These are phyloP conservation scores for Penicillium sp. DNA, from an alignment of 2,329 filamentous ascomycete species.

Conservation along the genomic window DNA sequence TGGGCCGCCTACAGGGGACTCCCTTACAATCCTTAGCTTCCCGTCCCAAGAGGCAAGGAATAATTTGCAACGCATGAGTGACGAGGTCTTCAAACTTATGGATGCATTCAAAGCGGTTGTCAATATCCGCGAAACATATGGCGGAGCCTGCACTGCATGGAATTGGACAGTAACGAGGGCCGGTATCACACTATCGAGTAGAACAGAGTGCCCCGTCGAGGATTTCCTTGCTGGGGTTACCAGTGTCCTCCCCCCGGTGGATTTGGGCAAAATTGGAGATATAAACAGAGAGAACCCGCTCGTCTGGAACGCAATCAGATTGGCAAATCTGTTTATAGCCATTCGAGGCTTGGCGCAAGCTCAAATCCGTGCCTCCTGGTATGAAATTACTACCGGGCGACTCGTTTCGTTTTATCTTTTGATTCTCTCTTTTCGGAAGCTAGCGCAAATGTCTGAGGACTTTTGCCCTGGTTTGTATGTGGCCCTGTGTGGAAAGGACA, in stretches of 20 bases:
- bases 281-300: conserved; percentile 1
- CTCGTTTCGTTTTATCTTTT: conserved; percentile 15
- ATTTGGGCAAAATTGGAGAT: conserved; percentile 3
- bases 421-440: conserved; percentile 8
- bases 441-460: conserved; percentile 15
- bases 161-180: conserved; percentile 3
- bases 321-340: conserved; percentile 14
- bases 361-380: conserved; percentile 3
- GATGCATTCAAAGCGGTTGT: conserved; percentile 5
- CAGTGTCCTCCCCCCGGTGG: conserved; percentile 2
- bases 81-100: background rate
- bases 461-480: conserved; percentile 11
- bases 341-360: conserved; percentile 11
- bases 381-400: conserved; percentile 6
- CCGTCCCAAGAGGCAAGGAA: background rate
- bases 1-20: background rate
- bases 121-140: conserved; percentile 9
- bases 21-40: background rate
- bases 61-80: conserved; percentile 2
- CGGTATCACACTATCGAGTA: background rate
- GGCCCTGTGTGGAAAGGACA: conserved; percentile 9
- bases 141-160: conserved; percentile 5
- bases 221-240: conserved; percentile 4
- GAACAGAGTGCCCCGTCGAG: background rate
- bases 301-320: conserved; percentile 7